These are phyloP conservation scores for Fusarium chaquense DNA, from an alignment of 2,329 filamentous ascomycete species.

Conservation along the genomic window DNA sequence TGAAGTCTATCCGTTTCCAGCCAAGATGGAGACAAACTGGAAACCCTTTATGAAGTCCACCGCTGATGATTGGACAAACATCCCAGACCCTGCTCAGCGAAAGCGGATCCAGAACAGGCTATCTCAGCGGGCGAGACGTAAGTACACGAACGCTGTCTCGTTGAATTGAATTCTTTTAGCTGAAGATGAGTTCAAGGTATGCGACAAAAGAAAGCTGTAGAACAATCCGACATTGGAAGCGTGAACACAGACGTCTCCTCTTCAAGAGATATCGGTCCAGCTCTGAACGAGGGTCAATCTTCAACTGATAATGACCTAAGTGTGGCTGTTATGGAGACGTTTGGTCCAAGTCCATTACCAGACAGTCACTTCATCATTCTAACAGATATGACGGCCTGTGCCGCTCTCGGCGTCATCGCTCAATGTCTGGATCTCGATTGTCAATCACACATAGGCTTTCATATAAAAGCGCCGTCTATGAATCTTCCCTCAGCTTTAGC, in stretches of 20 bases:
- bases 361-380: constrained; percentile 15
- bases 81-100: constrained; percentile 22
- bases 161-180: fast-evolving
- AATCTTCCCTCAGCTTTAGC: neutral
- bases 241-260: fast-evolving
- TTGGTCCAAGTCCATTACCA: neutral
- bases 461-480: neutral
- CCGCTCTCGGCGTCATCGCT: constrained; percentile 8
- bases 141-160: neutral
- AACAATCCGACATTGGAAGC: fast-evolving
- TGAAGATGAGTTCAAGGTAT: fast-evolving
- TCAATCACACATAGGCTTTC: neutral
- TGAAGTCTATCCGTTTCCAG: fast-evolving
- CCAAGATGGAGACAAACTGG: constrained; percentile 11
- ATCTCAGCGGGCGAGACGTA: constrained; percentile 33
- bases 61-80: constrained; percentile 28
- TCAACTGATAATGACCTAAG: neutral
- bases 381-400: constrained; percentile 9
- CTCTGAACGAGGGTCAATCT: neutral
- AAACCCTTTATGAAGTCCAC: constrained; percentile 9
- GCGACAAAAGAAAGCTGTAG: neutral
- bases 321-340: neutral
- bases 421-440: constrained; percentile 14
- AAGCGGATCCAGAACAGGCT: constrained; percentile 40
- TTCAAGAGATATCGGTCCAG: too few relatives aligned